Evolutionary conservation across 352 stramenopile genomes (phyloP).

Genomic region (Hyaloperonospora arabidopsidis): DNA sequence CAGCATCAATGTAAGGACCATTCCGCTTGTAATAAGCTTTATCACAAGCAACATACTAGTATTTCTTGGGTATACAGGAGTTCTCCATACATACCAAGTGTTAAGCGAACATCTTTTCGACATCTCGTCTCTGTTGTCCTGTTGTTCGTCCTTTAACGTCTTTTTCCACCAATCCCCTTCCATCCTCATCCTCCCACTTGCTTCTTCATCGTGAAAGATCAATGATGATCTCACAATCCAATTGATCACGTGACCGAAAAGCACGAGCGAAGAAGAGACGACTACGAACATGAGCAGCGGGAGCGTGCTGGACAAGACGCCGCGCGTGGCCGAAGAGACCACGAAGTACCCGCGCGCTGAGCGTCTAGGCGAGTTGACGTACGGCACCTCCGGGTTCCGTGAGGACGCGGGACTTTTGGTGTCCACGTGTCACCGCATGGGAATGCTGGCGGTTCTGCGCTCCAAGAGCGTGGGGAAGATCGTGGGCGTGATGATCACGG

Average conservation of each 20-base stretch:
- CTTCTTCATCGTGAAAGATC: too few species aligned
- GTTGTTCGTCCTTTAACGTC: neutral
- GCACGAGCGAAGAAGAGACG: conserved; percentile 8
- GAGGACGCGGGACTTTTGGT: conserved; percentile 85
- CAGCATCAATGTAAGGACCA: conserved; percentile 14
- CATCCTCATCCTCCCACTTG: too few species aligned
- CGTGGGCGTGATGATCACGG: conserved; percentile 91
- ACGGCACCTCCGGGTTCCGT: conserved; percentile 95
- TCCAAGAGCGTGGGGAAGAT: conserved; percentile 77
- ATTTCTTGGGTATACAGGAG: too few species aligned
- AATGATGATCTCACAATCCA: too few species aligned
- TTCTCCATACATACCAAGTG: too few species aligned
- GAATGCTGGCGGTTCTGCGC: conserved; percentile 74
- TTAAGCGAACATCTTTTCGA: too few species aligned
- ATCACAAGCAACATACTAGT: neutral
- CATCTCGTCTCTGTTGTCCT: too few species aligned
- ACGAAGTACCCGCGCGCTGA: conserved; percentile 58
- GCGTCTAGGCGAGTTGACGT: conserved; percentile 51
- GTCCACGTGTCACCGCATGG: conserved; percentile 90
- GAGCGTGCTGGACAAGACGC: conserved; percentile 71
- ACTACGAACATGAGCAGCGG: conserved; percentile 27
- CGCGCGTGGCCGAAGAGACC: conserved; percentile 71
- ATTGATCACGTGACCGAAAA: conserved; percentile 1
- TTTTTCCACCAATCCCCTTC: conserved; percentile 4
- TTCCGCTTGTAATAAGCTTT: neutral